Evolutionary conservation across 257 asterid species (phyloP), one percentile per base, ranked within the genome.

Genomic region (Sherardia arvensis): DNA sequence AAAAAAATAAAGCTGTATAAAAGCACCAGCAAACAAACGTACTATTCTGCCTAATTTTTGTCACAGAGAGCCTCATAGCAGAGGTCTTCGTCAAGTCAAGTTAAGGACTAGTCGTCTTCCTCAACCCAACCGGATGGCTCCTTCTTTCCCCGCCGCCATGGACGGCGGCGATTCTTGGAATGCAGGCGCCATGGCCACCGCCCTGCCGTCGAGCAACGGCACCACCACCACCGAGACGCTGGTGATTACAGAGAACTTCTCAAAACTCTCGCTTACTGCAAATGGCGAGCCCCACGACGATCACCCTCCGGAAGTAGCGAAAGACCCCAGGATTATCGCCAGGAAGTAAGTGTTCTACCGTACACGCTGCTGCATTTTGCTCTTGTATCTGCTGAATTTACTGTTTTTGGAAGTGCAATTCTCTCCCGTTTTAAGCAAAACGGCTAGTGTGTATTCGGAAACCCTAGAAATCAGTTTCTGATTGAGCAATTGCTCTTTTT

Each of bases 301-400:
- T 43, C 74, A 49, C 51, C 71, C 29, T 59, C 67, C 45, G 71
- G 71, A 71, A 58, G 75, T 49, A 2, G 85, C 47, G 71, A 91
- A 91, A 51, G 95, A 92, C 74, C 97, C 99, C 23, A 72, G 88
- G 60, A 78, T n/a, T 63, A 81, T 79, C 11, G 95, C 99, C 2
- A 78, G 97, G 68, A 82, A 82, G 97, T 87, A 76, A 17, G 65
- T 23, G 30, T 10, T 47, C 59, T 66, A 72, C 14, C 17, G 53
- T 47, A 0, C 7, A 22, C n/a, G 62, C 9, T 57, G 40, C 47
- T 8, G 47, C 63, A 59, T 59, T 59, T 59, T 20, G 10, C 8
- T 32, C 36, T 25, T 9, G 32, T 25, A 8, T 7, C 6, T 27
- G 53, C 21, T 57, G 15, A 63, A 25, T 60, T 66, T 22, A 17